These are phyloP conservation scores for Irpex sp. DNA, from an alignment of 1,284 basidiomycete species.

Conservation along the genomic window DNA sequence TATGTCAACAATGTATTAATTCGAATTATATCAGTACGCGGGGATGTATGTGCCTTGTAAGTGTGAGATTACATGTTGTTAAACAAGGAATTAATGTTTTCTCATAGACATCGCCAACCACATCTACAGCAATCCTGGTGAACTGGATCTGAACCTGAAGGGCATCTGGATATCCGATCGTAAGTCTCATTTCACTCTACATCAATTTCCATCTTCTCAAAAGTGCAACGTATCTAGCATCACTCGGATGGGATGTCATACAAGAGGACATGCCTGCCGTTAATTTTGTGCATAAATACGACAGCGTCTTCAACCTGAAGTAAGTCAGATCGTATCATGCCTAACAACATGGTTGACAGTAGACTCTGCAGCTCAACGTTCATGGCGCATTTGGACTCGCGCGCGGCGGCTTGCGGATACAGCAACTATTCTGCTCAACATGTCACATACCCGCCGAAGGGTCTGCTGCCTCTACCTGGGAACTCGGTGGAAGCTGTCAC, in stretches of 20 bases:
- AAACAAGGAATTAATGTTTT: not conserved
- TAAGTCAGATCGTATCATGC: slow-evolving; percentile 25
- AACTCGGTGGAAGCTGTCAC: slow-evolving; percentile 37
- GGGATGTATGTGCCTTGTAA: slow-evolving; percentile 59
- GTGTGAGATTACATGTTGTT: slow-evolving; percentile 11
- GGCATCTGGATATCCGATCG: slow-evolving; percentile 75
- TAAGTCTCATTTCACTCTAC: slow-evolving; percentile 29
- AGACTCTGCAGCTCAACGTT: slow-evolving; percentile 48
- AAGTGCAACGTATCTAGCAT: slow-evolving; percentile 32
- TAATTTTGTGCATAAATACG: slow-evolving; percentile 67
- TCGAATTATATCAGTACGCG: slow-evolving; percentile 42
- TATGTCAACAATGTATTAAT: not conserved
- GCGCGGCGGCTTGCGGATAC: slow-evolving; percentile 57
- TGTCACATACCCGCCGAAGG: slow-evolving; percentile 66
- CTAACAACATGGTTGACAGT: not conserved
- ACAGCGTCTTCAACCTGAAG: slow-evolving; percentile 69
- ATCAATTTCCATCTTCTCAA: not conserved
- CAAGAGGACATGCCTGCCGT: slow-evolving; percentile 68
- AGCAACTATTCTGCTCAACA: slow-evolving; percentile 58
- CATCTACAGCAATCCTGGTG: slow-evolving; percentile 55
- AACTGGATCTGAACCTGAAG: slow-evolving; percentile 54
- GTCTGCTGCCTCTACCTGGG: slow-evolving; percentile 59
- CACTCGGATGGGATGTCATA: slow-evolving; percentile 56
- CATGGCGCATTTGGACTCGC: slow-evolving; percentile 53
- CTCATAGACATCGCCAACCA: slow-evolving; percentile 69